Evolutionary conservation across 176 grass and related monocot species (phyloP).

Genomic region (Zea luxurians): DNA sequence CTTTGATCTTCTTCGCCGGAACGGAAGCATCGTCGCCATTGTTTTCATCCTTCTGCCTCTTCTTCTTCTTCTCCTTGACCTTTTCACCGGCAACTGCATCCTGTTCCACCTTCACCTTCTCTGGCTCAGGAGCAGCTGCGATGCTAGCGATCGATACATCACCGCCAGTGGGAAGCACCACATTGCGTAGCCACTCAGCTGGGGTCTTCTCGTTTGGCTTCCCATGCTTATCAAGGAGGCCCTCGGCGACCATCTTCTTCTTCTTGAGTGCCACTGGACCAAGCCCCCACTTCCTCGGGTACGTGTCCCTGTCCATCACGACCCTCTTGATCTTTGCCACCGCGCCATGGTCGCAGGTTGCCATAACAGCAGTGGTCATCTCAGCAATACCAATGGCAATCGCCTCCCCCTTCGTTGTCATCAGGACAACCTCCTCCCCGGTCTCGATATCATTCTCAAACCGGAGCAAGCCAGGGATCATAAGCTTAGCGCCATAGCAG

Average conservation of each 20-base stretch:
- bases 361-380: conserved; percentile 95
- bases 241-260: conserved; percentile 78
- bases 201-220: conserved; percentile 91
- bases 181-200: conserved; percentile 73
- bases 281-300: conserved; percentile 93
- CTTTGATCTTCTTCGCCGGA: conserved; percentile 77
- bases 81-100: conserved; percentile 13
- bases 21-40: conserved; percentile 30
- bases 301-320: conserved; percentile 95
- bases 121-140: conserved; percentile 65
- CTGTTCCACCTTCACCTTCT: conserved; percentile 49
- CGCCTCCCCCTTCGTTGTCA: conserved; percentile 92
- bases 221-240: conserved; percentile 81
- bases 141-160: conserved; percentile 70
- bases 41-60: conserved; percentile 43
- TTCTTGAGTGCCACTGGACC: conserved; percentile 75
- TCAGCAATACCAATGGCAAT: conserved; percentile 88
- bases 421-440: conserved; percentile 84
- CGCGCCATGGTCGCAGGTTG: conserved; percentile 79
- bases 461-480: conserved; percentile 87
- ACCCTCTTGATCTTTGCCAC: conserved; percentile 89
- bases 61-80: conserved; percentile 76
- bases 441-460: conserved; percentile 96
- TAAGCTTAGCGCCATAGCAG: conserved; percentile 95
- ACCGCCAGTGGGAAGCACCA: conserved; percentile 72